phyloP scores from a whole-genome alignment of 495 filamentous ascomycete species.

The Chaetomium tenue region DNA sequence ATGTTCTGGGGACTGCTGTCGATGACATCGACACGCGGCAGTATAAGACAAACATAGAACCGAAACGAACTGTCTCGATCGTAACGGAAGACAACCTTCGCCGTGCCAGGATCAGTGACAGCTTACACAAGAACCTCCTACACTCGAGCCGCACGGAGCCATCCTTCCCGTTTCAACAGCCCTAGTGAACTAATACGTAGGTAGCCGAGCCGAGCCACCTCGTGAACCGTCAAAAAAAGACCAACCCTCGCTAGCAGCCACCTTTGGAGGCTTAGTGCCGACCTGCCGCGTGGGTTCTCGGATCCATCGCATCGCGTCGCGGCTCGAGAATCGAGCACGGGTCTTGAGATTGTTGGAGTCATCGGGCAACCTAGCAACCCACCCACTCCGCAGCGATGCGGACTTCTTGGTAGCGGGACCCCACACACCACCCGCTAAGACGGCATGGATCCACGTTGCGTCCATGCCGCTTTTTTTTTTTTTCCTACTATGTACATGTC shows the following conservation, averaged over 20 bases:
- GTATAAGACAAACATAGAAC: background rate
- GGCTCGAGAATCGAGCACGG: background rate
- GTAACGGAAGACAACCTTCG: background rate
- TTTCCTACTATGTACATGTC: background rate
- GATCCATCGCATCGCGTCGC: background rate
- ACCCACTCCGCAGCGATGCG: background rate
- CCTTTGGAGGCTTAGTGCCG: constrained; percentile 17
- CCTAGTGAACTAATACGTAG: background rate
- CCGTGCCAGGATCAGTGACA: too few species aligned
- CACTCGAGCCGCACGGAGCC: background rate
- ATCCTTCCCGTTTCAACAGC: background rate
- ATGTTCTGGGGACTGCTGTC: background rate
- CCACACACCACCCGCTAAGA: background rate
- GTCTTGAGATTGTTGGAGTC: background rate
- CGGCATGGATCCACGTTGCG: background rate
- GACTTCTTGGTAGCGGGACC: too few species aligned
- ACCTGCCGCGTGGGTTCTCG: background rate
- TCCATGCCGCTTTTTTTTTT: constrained; percentile 2
- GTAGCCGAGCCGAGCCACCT: too few species aligned
- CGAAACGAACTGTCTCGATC: background rate
- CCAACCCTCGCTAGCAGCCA: constrained; percentile 7
- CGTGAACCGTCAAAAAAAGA: too few species aligned
- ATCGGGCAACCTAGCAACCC: background rate
- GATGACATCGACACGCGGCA: background rate
- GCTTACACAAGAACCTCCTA: background rate